Evolutionary conservation across 1,284 basidiomycete genomes (phyloP), one percentile per base, ranked within the genome.

Genomic region (Ustilago esculenta): DNA sequence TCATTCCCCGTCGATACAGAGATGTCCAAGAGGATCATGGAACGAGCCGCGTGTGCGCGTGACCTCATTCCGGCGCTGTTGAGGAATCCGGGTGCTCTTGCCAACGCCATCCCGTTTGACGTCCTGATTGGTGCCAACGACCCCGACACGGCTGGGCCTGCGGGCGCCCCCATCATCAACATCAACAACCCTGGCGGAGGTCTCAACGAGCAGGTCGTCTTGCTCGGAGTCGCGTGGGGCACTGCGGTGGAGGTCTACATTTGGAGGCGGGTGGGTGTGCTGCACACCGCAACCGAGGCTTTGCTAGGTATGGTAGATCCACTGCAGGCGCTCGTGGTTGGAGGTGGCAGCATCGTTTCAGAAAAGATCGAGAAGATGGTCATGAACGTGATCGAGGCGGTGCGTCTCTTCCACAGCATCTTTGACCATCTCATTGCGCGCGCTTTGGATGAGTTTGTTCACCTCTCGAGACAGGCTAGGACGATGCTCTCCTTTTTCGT

Each of bases 181-280:
- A 64, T 69, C 51, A 54, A 69, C 51, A 69, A 60, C 17, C 66
- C 66, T 0, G 48, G 59, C 10, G 66, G 66, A n/a, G 63, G 63
- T 11, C 44, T 71, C 6, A 72, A 58, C 53, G 69, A 72, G 47
- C 69, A 72, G 20, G 55, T 72, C 1, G 64, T 72, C 2, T 35
- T 72, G 2, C 52, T 72, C 2, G 69, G 69, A 1, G 61, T 72
- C 0, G 69, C 69, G n/a, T 68, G 63, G 64, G 69, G 69, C 17
- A 72, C 69, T 4, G 69, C 69, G 0, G 69, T 72, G 6, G 69
- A 72, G 30, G 69, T 72, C 15, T 72, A 72, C 50, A 72, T 72
- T 43, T 72, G 69, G 69, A 46, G 69, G 1, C 39, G 69, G 4
- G 65, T 72, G 3, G 61, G 61, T 8, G 46, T 63, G 21, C 39